Base-by-base conservation (phyloP, 192 early-diverging fungal species). In the Globomyces pollinis-pini region DNA sequence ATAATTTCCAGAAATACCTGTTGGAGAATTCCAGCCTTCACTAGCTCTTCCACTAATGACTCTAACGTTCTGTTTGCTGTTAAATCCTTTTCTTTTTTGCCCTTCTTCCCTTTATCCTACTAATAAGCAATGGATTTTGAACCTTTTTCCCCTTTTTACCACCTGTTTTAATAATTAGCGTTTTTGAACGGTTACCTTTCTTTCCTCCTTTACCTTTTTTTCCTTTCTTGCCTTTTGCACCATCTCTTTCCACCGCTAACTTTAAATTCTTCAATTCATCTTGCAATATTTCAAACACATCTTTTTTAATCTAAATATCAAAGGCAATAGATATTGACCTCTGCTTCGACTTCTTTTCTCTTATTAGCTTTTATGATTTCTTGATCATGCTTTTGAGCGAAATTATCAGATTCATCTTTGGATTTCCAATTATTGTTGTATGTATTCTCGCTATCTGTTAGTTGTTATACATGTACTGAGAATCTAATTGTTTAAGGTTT, bases 41-140 rank as follows among this genome's bases (percentile, higher is more conserved):
- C 66, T 3, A 84, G 49, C 61, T 82, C 79, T 53, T 82, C 81
- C 30, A 79, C 63, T 23, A 82, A 59, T 7, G 74, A 79, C 26
- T 84, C 79, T 70, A 82, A 80, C 1, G 79, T 79, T 30, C 81
- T 57, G 38, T 77, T 77, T 2, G 77, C 77, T 1, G 81, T 84
- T 43, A 84, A 41, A 41, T 84, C 81, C 61, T 84, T 84, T 50
- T 84, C 81, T 50, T 84, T 84, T 50, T 84, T 84, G 8, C 81
- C 81, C 57, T 84, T 78, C 61, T 74, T 73, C 1, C 69, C 68
- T 45, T 65, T 57, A 33, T 61, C 62, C 26, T n/a, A 3, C 38
- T 20, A 12, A 33, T 53, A 16, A 38, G 52, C 49, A 47, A 54
- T 35, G 44, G 13, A 13, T n/a, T n/a, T n/a, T n/a, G n/a, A n/a